A percentile compares a stretch with the other conserved stretches of the same genome.
These are phyloP conservation scores for Penicillium hesseltinei DNA, from an alignment of 2,329 filamentous ascomycete species.

Conservation along the genomic window DNA sequence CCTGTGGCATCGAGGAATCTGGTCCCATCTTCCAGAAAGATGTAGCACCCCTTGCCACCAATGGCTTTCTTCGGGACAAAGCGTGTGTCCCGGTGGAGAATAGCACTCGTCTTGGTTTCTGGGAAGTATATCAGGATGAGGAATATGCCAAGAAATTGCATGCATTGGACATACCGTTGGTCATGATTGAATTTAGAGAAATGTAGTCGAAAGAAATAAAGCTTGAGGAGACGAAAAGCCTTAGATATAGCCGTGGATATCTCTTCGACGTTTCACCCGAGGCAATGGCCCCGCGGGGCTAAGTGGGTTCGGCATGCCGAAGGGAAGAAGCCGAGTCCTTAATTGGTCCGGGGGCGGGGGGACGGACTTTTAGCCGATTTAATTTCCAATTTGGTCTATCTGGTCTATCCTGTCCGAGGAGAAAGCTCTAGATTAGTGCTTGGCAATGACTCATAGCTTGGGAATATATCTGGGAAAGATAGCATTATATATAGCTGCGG, in stretches of 20 bases:
- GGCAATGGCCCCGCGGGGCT: slow-evolving; percentile 20
- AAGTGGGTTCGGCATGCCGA: slow-evolving; percentile 32
- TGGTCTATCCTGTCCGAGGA: neutral
- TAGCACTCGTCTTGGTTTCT: slow-evolving; percentile 26
- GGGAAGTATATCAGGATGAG: neutral
- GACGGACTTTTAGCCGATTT: neutral
- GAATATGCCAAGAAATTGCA: neutral
- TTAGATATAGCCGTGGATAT: neutral
- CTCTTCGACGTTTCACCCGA: slow-evolving; percentile 11
- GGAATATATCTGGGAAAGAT: neutral
- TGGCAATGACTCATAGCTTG: neutral
- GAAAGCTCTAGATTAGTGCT: neutral
- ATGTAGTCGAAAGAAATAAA: neutral
- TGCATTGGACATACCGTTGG: neutral
- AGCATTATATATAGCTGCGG: no score
- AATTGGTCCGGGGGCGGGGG: slow-evolving; percentile 21
- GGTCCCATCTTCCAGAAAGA: slow-evolving; percentile 56
- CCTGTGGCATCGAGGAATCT: slow-evolving; percentile 69
- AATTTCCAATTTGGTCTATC: neutral
- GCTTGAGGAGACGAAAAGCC: neutral
- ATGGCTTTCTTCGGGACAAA: slow-evolving; percentile 48
- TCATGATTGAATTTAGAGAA: neutral
- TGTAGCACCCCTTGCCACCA: slow-evolving; percentile 51
- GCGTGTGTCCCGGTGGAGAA: slow-evolving; percentile 55
- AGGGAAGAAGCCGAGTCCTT: slow-evolving; percentile 25